phyloP scores from a whole-genome alignment of 805 yeast genomes.

The Dipodascus geniculatus region DNA sequence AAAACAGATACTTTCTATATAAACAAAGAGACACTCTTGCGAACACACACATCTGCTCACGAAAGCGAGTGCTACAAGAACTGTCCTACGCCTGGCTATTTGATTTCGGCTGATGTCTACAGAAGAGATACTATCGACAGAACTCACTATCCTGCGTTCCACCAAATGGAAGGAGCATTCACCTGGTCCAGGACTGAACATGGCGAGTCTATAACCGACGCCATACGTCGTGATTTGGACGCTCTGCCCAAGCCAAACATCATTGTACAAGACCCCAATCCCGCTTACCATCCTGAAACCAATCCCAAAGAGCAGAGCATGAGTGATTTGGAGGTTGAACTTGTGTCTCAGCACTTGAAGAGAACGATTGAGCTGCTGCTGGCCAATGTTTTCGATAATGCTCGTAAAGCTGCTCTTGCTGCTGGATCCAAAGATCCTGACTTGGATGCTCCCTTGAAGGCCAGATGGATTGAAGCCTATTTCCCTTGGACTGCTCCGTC shows the following conservation, averaged over 20 bases:
- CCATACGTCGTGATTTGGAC: conserved; percentile 47
- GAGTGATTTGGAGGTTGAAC: conserved; percentile 54
- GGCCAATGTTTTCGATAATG: conserved; percentile 67
- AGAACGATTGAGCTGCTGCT: conserved; percentile 77
- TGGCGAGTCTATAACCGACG: conserved; percentile 28
- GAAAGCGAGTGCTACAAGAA: conserved; percentile 72
- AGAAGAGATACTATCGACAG: conserved; percentile 91
- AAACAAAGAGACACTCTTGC: conserved; percentile 54
- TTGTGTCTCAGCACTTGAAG: conserved; percentile 69
- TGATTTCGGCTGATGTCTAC: conserved; percentile 92
- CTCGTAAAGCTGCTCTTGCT: conserved; percentile 45
- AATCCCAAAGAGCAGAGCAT: conserved; percentile 79
- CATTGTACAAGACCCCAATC: conserved; percentile 64
- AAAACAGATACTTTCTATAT: conserved; percentile 88
- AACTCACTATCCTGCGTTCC: conserved; percentile 95
- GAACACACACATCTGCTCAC: conserved; percentile 97
- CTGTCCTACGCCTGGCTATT: conserved; percentile 68
- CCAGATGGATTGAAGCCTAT: conserved; percentile 90
- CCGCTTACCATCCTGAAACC: conserved; percentile 34
- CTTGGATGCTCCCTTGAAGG: conserved; percentile 61
- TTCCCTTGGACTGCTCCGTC: conserved; percentile 99
- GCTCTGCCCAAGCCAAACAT: conserved; percentile 55
- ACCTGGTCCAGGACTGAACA: conserved; percentile 53
- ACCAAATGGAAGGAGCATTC: conserved; percentile 95
- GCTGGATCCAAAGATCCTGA: conserved; percentile 52